phyloP scores from a whole-genome alignment of 441 rosid species.

The Cnidoscolus chayamansa region DNA sequence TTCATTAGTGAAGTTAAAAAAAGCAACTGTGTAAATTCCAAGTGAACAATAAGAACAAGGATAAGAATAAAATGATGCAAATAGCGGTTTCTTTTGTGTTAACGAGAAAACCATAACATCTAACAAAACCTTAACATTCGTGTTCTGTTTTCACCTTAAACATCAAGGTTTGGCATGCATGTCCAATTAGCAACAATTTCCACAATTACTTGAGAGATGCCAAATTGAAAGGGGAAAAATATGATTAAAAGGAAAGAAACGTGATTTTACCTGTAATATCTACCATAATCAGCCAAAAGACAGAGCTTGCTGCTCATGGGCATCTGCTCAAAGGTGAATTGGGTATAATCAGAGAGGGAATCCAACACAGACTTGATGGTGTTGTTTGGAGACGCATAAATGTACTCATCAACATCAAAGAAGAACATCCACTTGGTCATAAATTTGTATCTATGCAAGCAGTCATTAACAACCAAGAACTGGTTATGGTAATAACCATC shows the following conservation, averaged over 20 bases:
- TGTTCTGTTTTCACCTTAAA: background rate
- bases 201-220: background rate
- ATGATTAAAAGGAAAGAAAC: background rate
- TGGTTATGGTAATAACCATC: slow-evolving; percentile 96
- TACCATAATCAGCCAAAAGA: slow-evolving; percentile 52
- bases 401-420: slow-evolving; percentile 84
- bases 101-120: background rate
- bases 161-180: background rate
- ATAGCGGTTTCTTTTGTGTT: background rate
- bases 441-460: slow-evolving; percentile 72
- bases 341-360: slow-evolving; percentile 52
- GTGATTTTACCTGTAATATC: slow-evolving; percentile 52
- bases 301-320: slow-evolving; percentile 76
- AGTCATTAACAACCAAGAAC: slow-evolving; percentile 87
- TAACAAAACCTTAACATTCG: no score
- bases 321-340: slow-evolving; percentile 80
- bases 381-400: slow-evolving; percentile 50
- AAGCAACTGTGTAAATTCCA: background rate
- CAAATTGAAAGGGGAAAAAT: background rate
- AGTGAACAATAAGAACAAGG: no score
- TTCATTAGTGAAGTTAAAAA: background rate
- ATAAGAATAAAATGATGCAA: background rate
- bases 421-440: slow-evolving; percentile 83
- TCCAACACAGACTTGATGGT: slow-evolving; percentile 56
- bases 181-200: slow-evolving; percentile 4